Percentiles rank a stretch among this genome's conserved stretches.
Conservation (phyloP, 2,329 filamentous ascomycete genomes). For the Exophiala xenobiotica region DNA sequence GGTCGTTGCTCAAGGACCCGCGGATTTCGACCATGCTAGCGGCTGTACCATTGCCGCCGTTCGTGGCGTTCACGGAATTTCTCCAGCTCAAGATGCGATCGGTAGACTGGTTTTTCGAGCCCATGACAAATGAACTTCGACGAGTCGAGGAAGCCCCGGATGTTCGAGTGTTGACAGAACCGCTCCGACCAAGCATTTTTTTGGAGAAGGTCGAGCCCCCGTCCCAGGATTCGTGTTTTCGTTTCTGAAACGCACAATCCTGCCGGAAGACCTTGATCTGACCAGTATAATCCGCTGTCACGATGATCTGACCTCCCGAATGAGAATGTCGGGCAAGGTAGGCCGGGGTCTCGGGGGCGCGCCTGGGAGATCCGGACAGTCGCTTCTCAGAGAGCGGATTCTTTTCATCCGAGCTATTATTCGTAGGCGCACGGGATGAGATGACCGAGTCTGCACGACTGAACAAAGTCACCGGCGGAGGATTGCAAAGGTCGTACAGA, state of each 20-base stretch:
- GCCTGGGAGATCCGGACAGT: slow-evolving; percentile 35
- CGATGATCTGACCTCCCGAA: slow-evolving; percentile 79
- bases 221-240: slow-evolving; percentile 75
- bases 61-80: slow-evolving; percentile 62
- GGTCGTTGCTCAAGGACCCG: slow-evolving; percentile 13
- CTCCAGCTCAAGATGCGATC: slow-evolving; percentile 90
- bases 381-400: slow-evolving; percentile 23
- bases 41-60: slow-evolving; percentile 43
- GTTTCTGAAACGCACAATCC: slow-evolving; percentile 82
- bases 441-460: slow-evolving; percentile 65
- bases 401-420: slow-evolving; percentile 36
- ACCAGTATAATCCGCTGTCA: slow-evolving; percentile 85
- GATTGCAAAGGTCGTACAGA: slow-evolving; percentile 95
- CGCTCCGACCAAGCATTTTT: slow-evolving; percentile 57
- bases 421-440: slow-evolving; percentile 50
- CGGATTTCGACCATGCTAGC: slow-evolving; percentile 21
- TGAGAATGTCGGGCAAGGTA: slow-evolving; percentile 77
- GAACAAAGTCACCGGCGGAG: slow-evolving; percentile 79
- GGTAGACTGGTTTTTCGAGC: slow-evolving; percentile 48
- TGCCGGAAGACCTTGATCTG: slow-evolving; percentile 93
- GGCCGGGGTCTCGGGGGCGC: slow-evolving; percentile 68
- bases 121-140: slow-evolving; percentile 34
- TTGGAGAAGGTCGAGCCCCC: slow-evolving; percentile 73
- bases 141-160: slow-evolving; percentile 48
- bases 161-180: slow-evolving; percentile 57